Base-by-base conservation (phyloP, 1,284 basidiomycete genomes). In the Irpex rosettiformis region DNA sequence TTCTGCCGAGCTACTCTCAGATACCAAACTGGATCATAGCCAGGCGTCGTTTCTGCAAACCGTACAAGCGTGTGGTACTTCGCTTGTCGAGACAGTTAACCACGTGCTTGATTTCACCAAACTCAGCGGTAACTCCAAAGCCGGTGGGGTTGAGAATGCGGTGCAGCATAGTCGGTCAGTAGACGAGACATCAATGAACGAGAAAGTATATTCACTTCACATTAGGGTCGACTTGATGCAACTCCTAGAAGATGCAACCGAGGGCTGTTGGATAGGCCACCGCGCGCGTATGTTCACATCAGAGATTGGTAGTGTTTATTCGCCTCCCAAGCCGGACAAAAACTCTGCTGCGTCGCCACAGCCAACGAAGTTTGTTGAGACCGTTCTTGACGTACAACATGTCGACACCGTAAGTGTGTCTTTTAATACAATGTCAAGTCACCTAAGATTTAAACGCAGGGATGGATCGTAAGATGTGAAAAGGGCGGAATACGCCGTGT, bases 61-160 rank as follows among this genome's bases (percentile, higher is more conserved):
- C 0, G 88, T 93, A 1, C 88, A 92, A 69, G 91, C 90, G n/a
- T 93, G 91, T 66, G 90, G 90, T 16, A 91, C 87, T 18, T 92
- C 90, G 0, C 78, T 93, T 3, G 88, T 91, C 13, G 91, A 93
- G 74, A 92, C 91, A 2, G 95, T 98, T 59, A 98, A 98, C 69
- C 96, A 98, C 67, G 96, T 98, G 4, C 79, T 98, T 37, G 96
- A 98, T 72, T 98, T 96, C 70, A 97, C 95, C 33, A 98, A 98
- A 71, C 81, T 97, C 21, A 95, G 91, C 67, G 94, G 94, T n/a
- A 90, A 89, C 64, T 79, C 86, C 43, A 92, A 91, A 70, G 79
- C 83, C 2, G 88, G 88, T 40, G 88, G 85, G 52, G 85, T 86
- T 4, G 89, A 89, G 68, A 86, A 89, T 64, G 81, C 85, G 54